phyloP scores from a whole-genome alignment of 495 filamentous ascomycete species.

The Penicillium longicatenatum region DNA sequence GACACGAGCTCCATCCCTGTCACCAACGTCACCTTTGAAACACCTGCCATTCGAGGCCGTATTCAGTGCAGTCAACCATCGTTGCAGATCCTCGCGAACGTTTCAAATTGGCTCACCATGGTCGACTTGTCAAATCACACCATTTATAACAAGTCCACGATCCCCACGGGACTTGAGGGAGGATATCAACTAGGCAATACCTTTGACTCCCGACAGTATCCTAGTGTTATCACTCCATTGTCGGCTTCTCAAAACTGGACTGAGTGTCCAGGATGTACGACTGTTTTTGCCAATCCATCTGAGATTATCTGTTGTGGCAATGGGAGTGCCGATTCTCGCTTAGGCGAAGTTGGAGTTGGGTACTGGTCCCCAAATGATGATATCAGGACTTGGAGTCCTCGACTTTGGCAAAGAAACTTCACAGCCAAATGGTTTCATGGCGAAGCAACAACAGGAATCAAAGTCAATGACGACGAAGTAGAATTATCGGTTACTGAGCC shows the following conservation, averaged over 20 bases:
- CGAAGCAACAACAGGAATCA: constrained; percentile 13
- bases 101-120: constrained; percentile 30
- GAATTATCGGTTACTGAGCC: too few species aligned
- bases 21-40: constrained; percentile 29
- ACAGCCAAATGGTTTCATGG: constrained; percentile 37
- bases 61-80: too few species aligned
- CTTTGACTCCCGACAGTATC: too few species aligned
- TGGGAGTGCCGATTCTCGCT: too few species aligned
- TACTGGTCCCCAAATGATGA: constrained; percentile 30
- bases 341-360: too few species aligned
- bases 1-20: background rate
- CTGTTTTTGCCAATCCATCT: constrained; percentile 24
- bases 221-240: constrained; percentile 13
- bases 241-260: constrained; percentile 9
- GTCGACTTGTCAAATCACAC: too few species aligned
- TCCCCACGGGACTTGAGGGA: constrained; percentile 12
- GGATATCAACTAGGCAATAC: constrained; percentile 22
- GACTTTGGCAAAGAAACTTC: constrained; percentile 30
- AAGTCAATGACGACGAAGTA: background rate
- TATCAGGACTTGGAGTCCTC: constrained; percentile 4
- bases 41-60: constrained; percentile 30
- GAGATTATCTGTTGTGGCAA: constrained; percentile 35
- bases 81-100: too few species aligned
- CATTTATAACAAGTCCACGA: too few species aligned
- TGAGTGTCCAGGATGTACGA: constrained; percentile 23